Evolutionary conservation across 108 stramenopile genomes (phyloP), one percentile per base, ranked within the genome.

Genomic region (Nitzschia inconspicua): DNA sequence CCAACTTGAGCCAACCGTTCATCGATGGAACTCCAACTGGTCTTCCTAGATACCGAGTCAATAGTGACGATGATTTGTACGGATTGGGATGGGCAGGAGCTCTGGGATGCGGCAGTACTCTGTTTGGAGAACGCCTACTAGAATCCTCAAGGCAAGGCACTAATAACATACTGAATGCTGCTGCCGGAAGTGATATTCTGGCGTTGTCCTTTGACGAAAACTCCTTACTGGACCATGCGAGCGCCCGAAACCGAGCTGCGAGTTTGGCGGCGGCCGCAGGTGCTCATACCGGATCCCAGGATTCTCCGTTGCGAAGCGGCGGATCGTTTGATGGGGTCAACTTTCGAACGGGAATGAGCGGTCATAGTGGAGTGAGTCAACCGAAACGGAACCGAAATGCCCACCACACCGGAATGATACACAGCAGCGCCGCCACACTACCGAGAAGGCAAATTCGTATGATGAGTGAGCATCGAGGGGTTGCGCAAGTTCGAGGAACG

Each of bases 321-420:
- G 49, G 44, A 19, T 73, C 65, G 35, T 73, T 66, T 48, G 68
- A 59, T 37, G 63, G 50, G 24, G 70, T 75, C 23, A 75, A 83
- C 46, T 83, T 78, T 55, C 65, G 82, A 49, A 78, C 73, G 16
- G 82, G 82, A 0, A 58, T 75, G 60, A 74, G 72, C 50, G 77
- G 77, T 1, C 82, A 83, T 31, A 46, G 40, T 34, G 72, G 74
- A 10, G 34, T 73, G 10, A 52, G 30, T 20, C 11, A 46, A 4
- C 20, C 67, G 42, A 57, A 40, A 29, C 63, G 66, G 26, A 54
- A 54, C 25, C 53, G 9, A 32, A 52, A 32, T 28, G 51, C 13
- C 7, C n/a, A 0, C 51, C 19, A 20, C 3, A 46, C 44, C 4
- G 43, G 4, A 4, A 22, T 44, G 6, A 7, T 25, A 22, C 44